These are phyloP conservation scores for Salmacisia buchloeana DNA, from an alignment of 1,284 basidiomycete genomes.

Conservation along the genomic window DNA sequence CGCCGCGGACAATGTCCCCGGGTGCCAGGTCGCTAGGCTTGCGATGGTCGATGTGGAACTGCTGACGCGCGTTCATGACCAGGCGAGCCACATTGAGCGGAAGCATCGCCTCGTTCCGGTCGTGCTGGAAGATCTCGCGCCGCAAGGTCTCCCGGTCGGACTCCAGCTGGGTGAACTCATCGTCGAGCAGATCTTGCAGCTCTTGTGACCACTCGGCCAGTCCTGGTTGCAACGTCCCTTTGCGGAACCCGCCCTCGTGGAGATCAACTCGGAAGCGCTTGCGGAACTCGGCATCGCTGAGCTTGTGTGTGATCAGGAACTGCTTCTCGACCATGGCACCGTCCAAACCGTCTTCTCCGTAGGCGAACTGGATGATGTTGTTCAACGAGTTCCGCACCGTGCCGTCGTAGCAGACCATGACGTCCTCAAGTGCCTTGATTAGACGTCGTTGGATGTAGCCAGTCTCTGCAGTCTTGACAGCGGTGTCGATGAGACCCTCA, in stretches of 20 bases:
- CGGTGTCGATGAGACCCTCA: constrained; percentile 98
- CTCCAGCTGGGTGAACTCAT: constrained; percentile 72
- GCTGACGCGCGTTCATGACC: constrained; percentile 89
- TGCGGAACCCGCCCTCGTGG: constrained; percentile 54
- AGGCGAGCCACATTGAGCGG: constrained; percentile 77
- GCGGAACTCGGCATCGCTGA: constrained; percentile 79
- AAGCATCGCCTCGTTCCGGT: constrained; percentile 63
- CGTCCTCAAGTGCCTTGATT: constrained; percentile 95
- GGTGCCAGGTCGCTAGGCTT: constrained; percentile 91
- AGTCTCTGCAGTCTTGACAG: constrained; percentile 98
- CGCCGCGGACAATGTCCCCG: constrained; percentile 72
- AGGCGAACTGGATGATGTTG: constrained; percentile 82
- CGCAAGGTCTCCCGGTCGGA: constrained; percentile 74
- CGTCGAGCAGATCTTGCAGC: constrained; percentile 82
- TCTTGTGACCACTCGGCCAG: constrained; percentile 78
- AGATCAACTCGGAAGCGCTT: constrained; percentile 88
- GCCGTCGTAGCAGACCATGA: constrained; percentile 95
- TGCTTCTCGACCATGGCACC: constrained; percentile 96
- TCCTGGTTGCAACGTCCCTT: constrained; percentile 82
- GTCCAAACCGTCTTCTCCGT: constrained; percentile 98
- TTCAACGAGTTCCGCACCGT: constrained; percentile 84
- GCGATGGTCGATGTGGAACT: constrained; percentile 91
- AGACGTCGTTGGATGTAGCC: constrained; percentile 97
- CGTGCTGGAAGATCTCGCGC: constrained; percentile 68
- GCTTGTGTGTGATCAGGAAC: constrained; percentile 77